Percentiles rank a stretch among this genome's conserved stretches.
These are phyloP conservation scores for Umbelopsis sp. DNA, from an alignment of 192 early-diverging fungal genomes.

Conservation along the genomic window DNA sequence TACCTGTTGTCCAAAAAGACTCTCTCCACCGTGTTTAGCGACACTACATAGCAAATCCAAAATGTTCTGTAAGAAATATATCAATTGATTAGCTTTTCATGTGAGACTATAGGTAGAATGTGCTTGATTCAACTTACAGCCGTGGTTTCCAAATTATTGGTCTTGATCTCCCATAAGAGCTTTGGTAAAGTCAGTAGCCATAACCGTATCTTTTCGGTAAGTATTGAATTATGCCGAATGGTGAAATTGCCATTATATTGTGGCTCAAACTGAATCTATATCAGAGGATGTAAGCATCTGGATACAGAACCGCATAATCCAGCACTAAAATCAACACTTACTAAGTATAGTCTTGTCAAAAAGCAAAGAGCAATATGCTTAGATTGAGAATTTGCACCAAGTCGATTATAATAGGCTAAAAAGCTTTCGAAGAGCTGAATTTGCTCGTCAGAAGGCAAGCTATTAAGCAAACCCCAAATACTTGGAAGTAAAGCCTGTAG, in stretches of 20 bases:
- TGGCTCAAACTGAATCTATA: constrained; percentile 45
- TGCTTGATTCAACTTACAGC: constrained; percentile 20
- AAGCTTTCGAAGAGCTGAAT: constrained; percentile 40
- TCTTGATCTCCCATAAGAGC: constrained; percentile 51
- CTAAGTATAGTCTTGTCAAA: constrained; percentile 32
- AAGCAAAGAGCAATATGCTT: constrained; percentile 34
- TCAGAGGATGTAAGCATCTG: not conserved
- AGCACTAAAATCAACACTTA: not conserved
- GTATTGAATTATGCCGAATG: constrained; percentile 10
- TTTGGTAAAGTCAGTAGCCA: constrained; percentile 52
- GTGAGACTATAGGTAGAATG: not conserved
- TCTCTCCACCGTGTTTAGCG: constrained; percentile 35
- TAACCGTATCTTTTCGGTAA: constrained; percentile 28
- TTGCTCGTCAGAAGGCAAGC: constrained; percentile 33
- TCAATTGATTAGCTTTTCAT: constrained; percentile 9
- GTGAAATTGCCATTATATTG: constrained; percentile 39
- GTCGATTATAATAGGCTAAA: constrained; percentile 28
- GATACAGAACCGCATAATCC: not conserved
- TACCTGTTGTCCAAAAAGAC: constrained; percentile 24
- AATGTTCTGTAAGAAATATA: constrained; percentile 1
- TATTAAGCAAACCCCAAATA: constrained; percentile 55
- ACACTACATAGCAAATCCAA: constrained; percentile 37
- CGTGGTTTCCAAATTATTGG: constrained; percentile 46
- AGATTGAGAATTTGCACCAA: constrained; percentile 36
- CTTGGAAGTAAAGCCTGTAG: constrained; percentile 48